Percentiles rank a stretch among this genome's conserved stretches.
phyloP scores from a whole-genome alignment of 176 grass and related monocot species.

The Otatea glauca region DNA sequence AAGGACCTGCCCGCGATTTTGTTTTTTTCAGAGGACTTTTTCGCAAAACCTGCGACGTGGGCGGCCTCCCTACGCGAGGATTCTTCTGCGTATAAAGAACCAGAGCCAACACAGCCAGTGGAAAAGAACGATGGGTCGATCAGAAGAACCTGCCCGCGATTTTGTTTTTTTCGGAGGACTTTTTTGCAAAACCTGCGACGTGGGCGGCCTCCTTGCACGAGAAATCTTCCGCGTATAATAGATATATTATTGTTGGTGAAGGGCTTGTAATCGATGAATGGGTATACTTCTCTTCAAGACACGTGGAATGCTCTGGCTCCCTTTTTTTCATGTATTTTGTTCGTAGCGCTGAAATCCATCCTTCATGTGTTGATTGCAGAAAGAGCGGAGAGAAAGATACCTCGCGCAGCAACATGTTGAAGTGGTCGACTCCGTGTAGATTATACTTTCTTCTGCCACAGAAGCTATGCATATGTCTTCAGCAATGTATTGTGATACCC shows the following conservation, averaged over 20 bases:
- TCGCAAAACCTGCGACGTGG: too few relatives aligned
- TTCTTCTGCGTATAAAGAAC: too few relatives aligned
- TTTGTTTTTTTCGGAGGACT: too few relatives aligned
- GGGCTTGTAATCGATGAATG: slow-evolving; percentile 97
- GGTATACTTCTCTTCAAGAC: slow-evolving; percentile 54
- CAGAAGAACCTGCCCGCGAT: too few relatives aligned
- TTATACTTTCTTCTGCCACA: slow-evolving; percentile 34
- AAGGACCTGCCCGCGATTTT: too few relatives aligned
- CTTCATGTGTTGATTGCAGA: slow-evolving; percentile 53
- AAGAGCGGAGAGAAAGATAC: slow-evolving; percentile 93
- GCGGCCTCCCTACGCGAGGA: too few relatives aligned
- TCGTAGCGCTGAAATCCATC: slow-evolving; percentile 7
- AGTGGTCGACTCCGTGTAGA: slow-evolving; percentile 80
- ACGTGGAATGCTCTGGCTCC: neutral
- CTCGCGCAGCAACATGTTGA: slow-evolving; percentile 87
- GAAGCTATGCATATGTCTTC: slow-evolving; percentile 29
- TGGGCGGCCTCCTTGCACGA: too few relatives aligned
- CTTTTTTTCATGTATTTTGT: neutral
- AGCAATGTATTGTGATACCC: slow-evolving; percentile 44
- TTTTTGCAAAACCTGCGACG: too few relatives aligned
- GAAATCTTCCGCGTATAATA: too few relatives aligned
- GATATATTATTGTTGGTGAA: slow-evolving; percentile 93
- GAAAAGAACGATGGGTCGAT: too few relatives aligned
- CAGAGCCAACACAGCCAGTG: too few relatives aligned
- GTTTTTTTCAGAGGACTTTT: too few relatives aligned